These are phyloP conservation scores for Mallotus japonicus DNA, from an alignment of 441 rosid genomes.

Conservation along the genomic window DNA sequence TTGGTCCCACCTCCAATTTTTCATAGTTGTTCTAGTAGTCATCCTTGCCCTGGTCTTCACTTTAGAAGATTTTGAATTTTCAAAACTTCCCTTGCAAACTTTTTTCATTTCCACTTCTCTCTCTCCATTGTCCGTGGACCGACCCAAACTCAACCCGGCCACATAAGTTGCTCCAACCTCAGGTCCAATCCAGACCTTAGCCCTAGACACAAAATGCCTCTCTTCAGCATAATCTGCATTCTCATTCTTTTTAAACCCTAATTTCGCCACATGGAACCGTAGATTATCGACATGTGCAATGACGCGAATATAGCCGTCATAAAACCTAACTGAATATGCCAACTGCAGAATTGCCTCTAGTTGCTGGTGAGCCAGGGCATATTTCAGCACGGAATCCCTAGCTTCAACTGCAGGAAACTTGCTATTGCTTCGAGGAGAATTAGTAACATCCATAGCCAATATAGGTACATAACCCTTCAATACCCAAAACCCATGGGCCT, in stretches of 20 bases:
- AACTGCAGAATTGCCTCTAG: slow-evolving; percentile 65
- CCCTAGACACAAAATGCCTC: slow-evolving; percentile 62
- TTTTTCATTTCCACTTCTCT: slow-evolving; percentile 49
- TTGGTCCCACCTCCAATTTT: slow-evolving; percentile 83
- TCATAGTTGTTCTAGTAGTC: slow-evolving; percentile 51
- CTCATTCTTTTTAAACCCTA: slow-evolving; percentile 51
- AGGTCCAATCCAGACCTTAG: slow-evolving; percentile 75
- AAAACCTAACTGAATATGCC: slow-evolving; percentile 54
- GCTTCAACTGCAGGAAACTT: slow-evolving; percentile 47
- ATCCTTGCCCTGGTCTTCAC: slow-evolving; percentile 53
- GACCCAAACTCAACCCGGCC: slow-evolving; percentile 50
- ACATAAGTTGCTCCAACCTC: slow-evolving; percentile 73
- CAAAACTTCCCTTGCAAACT: slow-evolving; percentile 34
- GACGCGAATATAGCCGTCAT: slow-evolving; percentile 62
- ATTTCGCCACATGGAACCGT: slow-evolving; percentile 60
- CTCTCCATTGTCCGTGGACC: slow-evolving; percentile 49
- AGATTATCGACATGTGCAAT: slow-evolving; percentile 62
- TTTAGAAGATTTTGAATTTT: slow-evolving; percentile 40
- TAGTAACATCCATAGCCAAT: slow-evolving; percentile 50
- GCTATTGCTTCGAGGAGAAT: slow-evolving; percentile 22
- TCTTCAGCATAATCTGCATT: slow-evolving; percentile 40
- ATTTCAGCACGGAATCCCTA: slow-evolving; percentile 62
- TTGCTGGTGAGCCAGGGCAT: slow-evolving; percentile 78
- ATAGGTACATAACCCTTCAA: slow-evolving; percentile 69
- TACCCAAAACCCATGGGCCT: slow-evolving; percentile 79